Percentiles rank a stretch among this genome's conserved stretches.
These are phyloP conservation scores for Thelephora aurantiotincta DNA, from an alignment of 768 basidiomycete species.

Conservation along the genomic window DNA sequence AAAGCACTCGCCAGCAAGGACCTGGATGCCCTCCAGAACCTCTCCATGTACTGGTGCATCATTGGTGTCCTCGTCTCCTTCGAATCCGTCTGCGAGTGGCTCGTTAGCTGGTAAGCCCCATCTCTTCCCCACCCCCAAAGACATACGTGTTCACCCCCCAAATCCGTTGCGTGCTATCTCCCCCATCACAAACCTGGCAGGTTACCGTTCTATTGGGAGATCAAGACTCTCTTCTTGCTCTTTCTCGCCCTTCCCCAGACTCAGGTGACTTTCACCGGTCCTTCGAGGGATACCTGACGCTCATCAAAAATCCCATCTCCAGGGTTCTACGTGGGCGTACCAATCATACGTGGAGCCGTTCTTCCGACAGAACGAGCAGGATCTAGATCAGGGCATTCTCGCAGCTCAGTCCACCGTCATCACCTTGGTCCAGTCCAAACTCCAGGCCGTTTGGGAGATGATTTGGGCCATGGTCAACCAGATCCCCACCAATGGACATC, in stretches of 20 bases:
- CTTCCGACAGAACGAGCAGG: constrained; percentile 39
- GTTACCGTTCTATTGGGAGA: constrained; percentile 69
- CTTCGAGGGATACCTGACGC: constrained; percentile 3
- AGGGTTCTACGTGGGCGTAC: constrained; percentile 63
- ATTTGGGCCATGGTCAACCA: constrained; percentile 31
- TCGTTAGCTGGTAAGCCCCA: constrained; percentile 45
- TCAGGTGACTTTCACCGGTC: constrained; percentile 25
- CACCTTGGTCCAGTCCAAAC: constrained; percentile 38
- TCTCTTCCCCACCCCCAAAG: not conserved
- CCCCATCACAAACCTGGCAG: constrained; percentile 17
- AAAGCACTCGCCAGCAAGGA: constrained; percentile 26
- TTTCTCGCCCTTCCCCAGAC: constrained; percentile 60
- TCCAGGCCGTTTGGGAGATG: constrained; percentile 33
- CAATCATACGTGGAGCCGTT: constrained; percentile 46
- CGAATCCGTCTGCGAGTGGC: constrained; percentile 48
- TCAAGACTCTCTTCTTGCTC: constrained; percentile 52
- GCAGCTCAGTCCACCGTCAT: constrained; percentile 39
- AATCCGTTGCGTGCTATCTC: not conserved
- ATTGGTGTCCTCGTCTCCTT: constrained; percentile 44
- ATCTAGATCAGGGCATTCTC: constrained; percentile 44
- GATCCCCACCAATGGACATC: constrained; percentile 13
- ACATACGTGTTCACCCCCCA: constrained; percentile 3
- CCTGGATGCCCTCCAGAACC: constrained; percentile 1
- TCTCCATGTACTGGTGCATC: constrained; percentile 53
- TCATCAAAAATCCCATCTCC: constrained; percentile 1